Evolutionary conservation across 306 rosid genomes (phyloP), one percentile per base, ranked within the genome.

Genomic region (Vigna hirtella): DNA sequence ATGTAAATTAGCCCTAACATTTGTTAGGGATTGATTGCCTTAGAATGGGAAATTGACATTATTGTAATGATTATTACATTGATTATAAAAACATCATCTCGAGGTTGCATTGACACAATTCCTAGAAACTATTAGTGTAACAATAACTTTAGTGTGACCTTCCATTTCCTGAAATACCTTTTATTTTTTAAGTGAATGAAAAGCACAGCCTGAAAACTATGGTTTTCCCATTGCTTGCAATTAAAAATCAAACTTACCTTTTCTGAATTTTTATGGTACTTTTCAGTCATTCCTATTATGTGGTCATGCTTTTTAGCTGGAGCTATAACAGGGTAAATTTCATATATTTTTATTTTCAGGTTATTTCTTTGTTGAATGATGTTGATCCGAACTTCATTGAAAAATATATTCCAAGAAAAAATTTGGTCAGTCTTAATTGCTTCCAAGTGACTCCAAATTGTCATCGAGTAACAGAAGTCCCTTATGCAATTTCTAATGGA

Each of bases 381-480:
- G 83, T 96, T 22, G 97, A 93, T 85, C 81, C 87, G 7, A 73
- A 82, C 30, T 83, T 96, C 56, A 84, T 93, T 11, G 65, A 79
- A 66, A 90, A 86, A 74, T 88, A 79, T 85, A 87, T 96, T 71
- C 77, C 90, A 15, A 80, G 86, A 72, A 74, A 34, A 65, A 86
- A 84, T 72, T 86, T 91, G 75, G 83, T 90, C 70, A 49, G 61
- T 68, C 76, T 96, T 55, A 83, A 65, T 76, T 72, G 86, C 81
- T 93, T 96, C 81, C 91, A 86, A 5, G 97, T 96, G 74, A 90
- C 98, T 15, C 97, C 99, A 14, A 96, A 96, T 84, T 73, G 84
- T 80, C 98, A 91, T 79, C 97, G 98, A 15, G 91, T 93, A 78
- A 84, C 93, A 49, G 99, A 96, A 85, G 48, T 90, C 18, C 53